phyloP scores from a whole-genome alignment of 257 asterid species.

The Solanum chmielewskii region DNA sequence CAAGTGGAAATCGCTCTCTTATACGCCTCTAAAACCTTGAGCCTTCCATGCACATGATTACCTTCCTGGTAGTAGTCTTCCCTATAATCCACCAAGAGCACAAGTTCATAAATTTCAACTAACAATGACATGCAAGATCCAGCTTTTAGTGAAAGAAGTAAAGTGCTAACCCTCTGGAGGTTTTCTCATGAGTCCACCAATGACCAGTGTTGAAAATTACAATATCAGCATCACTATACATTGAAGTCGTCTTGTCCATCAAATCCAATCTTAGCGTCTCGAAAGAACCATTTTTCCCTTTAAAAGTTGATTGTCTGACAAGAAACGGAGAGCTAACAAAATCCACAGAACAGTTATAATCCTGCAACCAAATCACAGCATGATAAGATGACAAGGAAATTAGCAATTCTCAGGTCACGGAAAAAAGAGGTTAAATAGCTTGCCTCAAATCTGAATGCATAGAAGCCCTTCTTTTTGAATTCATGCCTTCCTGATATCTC shows the following conservation, averaged over 20 bases:
- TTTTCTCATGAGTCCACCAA: constrained; percentile 99
- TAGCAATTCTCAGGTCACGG: not conserved
- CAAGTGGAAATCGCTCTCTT: constrained; percentile 78
- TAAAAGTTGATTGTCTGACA: constrained; percentile 49
- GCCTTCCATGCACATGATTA: constrained; percentile 47
- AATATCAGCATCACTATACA: constrained; percentile 90
- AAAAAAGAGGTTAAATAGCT: not conserved
- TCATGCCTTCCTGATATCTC: constrained; percentile 87
- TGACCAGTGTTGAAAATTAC: constrained; percentile 86
- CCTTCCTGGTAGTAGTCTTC: constrained; percentile 97
- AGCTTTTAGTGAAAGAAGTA: not conserved
- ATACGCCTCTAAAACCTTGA: constrained; percentile 79
- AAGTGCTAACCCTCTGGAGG: constrained; percentile 70
- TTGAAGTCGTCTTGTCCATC: constrained; percentile 66
- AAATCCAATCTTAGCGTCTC: constrained; percentile 80
- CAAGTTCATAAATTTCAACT: not conserved
- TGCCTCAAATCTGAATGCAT: constrained; percentile 91
- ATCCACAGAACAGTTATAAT: constrained; percentile 75
- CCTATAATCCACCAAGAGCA: constrained; percentile 23
- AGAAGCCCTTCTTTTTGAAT: constrained; percentile 81
- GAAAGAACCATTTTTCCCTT: constrained; percentile 46
- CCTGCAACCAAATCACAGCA: constrained; percentile 37
- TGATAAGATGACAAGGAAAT: not conserved
- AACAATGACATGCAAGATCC: not conserved
- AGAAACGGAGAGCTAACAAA: constrained; percentile 87